Evolutionary conservation across 2,329 filamentous ascomycete genomes (phyloP).

Genomic region (Sporothrix luriei): DNA sequence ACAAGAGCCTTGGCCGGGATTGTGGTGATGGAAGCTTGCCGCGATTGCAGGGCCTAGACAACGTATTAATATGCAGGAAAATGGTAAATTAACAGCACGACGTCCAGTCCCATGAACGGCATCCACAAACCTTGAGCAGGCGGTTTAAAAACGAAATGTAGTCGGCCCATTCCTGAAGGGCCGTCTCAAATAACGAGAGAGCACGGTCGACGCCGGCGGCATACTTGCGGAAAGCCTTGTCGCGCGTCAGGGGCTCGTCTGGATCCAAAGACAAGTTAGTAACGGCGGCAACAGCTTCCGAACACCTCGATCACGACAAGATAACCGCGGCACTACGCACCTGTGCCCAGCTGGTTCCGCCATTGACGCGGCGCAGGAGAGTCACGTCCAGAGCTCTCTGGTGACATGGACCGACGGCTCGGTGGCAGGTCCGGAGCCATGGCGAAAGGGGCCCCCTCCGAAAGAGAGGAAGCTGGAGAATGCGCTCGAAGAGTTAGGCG

Average conservation of each 20-base stretch:
- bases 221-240: constrained; percentile 82
- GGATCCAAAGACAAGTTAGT: constrained; percentile 3
- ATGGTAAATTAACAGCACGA: constrained; percentile 40
- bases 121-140: constrained; percentile 65
- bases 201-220: constrained; percentile 84
- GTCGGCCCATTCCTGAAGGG: constrained; percentile 97
- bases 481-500: neutral
- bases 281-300: neutral
- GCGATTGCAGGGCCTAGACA: constrained; percentile 80
- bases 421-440: constrained; percentile 67
- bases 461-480: constrained; percentile 14
- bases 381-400: constrained; percentile 79
- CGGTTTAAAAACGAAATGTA: constrained; percentile 96
- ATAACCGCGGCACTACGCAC: constrained; percentile 48
- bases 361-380: constrained; percentile 75
- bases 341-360: constrained; percentile 75
- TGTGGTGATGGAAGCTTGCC: constrained; percentile 68
- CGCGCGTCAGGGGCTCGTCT: constrained; percentile 62
- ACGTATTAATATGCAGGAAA: too few species aligned
- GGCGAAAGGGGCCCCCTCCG: neutral
- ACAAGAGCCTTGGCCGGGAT: constrained; percentile 83
- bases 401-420: constrained; percentile 65
- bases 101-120: too few species aligned
- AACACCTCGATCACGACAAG: neutral
- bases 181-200: constrained; percentile 85